Percentiles rank a stretch among this genome's conserved stretches.
Evolutionary conservation across 2,329 filamentous ascomycete species (phyloP).

Genomic region (Fusarium sp.): DNA sequence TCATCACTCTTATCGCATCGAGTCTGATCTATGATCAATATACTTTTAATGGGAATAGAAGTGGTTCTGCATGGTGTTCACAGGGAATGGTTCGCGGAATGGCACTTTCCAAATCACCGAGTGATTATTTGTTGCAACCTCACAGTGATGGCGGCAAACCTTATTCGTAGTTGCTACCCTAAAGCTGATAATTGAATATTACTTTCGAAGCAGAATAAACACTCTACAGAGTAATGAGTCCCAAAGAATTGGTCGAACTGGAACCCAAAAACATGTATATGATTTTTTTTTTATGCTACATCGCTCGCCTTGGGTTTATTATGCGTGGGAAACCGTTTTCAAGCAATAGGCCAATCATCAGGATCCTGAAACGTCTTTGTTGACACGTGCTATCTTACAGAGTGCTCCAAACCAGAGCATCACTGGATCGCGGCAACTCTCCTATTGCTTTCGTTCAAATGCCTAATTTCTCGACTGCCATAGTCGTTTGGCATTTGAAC

Average conservation of each 20-base stretch:
- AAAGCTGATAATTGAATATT: background rate
- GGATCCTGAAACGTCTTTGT: no score
- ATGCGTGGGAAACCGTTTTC: no score
- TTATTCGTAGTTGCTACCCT: background rate
- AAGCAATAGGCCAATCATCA: no score
- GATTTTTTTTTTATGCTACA: no score
- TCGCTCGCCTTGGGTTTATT: no score
- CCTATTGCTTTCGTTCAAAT: no score
- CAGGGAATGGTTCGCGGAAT: accelerated
- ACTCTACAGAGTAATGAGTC: accelerated
- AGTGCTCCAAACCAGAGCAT: no score
- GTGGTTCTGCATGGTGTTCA: accelerated
- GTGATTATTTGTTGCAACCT: background rate
- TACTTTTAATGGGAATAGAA: accelerated
- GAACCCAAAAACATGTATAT: no score
- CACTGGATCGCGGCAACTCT: no score
- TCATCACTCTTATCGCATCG: background rate
- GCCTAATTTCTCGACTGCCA: accelerated
- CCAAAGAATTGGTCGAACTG: no score
- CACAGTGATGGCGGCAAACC: background rate
- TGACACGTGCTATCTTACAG: no score
- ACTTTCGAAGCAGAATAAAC: background rate
- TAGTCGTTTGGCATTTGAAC: background rate
- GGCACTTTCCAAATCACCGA: accelerated
- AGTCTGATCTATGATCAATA: background rate